Evolutionary conservation across 345 rosid genomes (phyloP).

Genomic region (Excoecaria agallocha): DNA sequence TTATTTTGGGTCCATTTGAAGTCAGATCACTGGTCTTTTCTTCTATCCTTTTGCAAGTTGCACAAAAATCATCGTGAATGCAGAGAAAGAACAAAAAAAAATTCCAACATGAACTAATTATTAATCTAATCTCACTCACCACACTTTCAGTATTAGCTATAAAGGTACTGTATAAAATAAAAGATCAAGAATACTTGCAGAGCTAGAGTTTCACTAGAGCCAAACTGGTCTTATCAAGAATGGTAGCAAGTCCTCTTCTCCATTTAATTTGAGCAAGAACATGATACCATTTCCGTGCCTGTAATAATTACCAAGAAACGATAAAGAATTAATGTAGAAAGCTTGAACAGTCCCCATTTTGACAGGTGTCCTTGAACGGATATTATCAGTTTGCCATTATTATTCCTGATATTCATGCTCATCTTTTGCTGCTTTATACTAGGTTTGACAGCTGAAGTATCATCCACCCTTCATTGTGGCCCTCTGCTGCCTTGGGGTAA

Average conservation of each 20-base stretch:
- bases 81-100: not conserved
- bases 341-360: slow-evolving; percentile 4
- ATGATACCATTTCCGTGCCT: slow-evolving; percentile 26
- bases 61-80: not conserved
- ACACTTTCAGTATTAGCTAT: not conserved
- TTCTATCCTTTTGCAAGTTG: slow-evolving; percentile 12
- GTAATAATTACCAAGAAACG: not conserved
- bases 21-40: slow-evolving; percentile 24
- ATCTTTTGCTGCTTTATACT: slow-evolving; percentile 2
- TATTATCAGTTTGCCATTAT: not conserved
- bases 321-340: not conserved
- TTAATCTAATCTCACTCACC: not conserved
- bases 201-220: slow-evolving; percentile 8
- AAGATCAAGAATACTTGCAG: not conserved
- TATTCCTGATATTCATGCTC: not conserved
- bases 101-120: not conserved
- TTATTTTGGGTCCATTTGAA: slow-evolving; percentile 21
- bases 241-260: too few relatives aligned
- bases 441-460: slow-evolving; percentile 16
- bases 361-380: slow-evolving; percentile 14
- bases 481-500: not conserved
- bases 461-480: slow-evolving; percentile 27
- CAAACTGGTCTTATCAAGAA: too few relatives aligned
- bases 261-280: slow-evolving; percentile 13
- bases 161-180: not conserved